A percentile compares a stretch with the other conserved stretches of the same genome.
Evolutionary conservation across 179 eudicot species (phyloP).

Genomic region (Spergularia azorica): DNA sequence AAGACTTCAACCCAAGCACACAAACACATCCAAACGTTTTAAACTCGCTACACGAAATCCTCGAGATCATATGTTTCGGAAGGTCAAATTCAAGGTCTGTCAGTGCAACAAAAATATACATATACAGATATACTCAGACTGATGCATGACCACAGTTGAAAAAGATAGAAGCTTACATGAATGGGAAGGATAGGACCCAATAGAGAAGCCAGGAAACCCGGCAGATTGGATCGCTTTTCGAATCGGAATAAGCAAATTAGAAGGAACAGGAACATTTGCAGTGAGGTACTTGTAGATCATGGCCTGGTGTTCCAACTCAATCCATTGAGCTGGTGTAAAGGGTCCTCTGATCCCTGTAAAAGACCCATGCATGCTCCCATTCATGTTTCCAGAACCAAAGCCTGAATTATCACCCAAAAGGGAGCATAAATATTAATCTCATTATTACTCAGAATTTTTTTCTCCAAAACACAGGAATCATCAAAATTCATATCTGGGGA

Average conservation of each 20-base stretch:
- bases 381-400: slow-evolving; percentile 48
- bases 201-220: slow-evolving; percentile 56
- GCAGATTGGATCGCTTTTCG: slow-evolving; percentile 71
- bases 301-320: slow-evolving; percentile 94
- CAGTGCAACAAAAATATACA: not conserved
- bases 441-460: not conserved
- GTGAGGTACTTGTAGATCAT: slow-evolving; percentile 85
- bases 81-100: not conserved
- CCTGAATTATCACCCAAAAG: slow-evolving; percentile 40
- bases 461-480: not conserved
- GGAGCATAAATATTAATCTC: slow-evolving; percentile 6
- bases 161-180: slow-evolving; percentile 54
- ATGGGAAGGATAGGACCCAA: slow-evolving; percentile 58
- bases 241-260: slow-evolving; percentile 79
- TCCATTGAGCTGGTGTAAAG: slow-evolving; percentile 93
- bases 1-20: not conserved
- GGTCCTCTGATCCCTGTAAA: slow-evolving; percentile 68
- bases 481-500: slow-evolving; percentile 19
- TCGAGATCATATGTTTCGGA: not conserved
- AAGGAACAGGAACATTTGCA: slow-evolving; percentile 80
- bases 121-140: not conserved
- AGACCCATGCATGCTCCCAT: slow-evolving; percentile 46
- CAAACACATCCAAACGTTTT: not conserved
- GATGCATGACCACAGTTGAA: not conserved
- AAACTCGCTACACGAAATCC: not conserved